phyloP scores from a whole-genome alignment of 2,329 filamentous ascomycete species.

The Parastagonospora nodorum region DNA sequence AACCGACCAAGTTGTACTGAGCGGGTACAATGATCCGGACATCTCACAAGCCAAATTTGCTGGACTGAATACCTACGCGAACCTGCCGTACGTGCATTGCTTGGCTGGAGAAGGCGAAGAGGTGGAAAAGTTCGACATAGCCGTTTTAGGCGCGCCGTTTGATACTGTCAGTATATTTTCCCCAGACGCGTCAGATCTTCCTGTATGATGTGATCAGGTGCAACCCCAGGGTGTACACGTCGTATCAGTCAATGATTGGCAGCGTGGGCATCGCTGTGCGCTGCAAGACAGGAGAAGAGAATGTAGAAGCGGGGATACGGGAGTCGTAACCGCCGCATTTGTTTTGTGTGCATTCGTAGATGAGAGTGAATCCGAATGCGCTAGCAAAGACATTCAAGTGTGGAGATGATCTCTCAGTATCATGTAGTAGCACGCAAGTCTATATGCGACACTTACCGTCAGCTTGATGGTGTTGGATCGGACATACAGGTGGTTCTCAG shows the following conservation, averaged over 20 bases:
- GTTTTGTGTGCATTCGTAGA: background rate
- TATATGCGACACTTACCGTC: too few relatives aligned
- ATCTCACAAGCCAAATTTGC: constrained; percentile 43
- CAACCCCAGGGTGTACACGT: background rate
- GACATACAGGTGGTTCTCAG: too few relatives aligned
- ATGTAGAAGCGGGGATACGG: background rate
- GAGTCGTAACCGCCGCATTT: background rate
- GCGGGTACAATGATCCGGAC: constrained; percentile 25
- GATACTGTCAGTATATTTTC: constrained; percentile 49
- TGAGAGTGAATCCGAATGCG: too few relatives aligned
- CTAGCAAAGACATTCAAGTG: too few relatives aligned
- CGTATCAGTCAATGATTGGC: too few relatives aligned
- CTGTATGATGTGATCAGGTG: background rate
- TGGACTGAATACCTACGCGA: constrained; percentile 55
- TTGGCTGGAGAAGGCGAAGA: constrained; percentile 42
- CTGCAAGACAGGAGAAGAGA: background rate
- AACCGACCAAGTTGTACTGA: constrained; percentile 40
- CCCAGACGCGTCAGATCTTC: background rate
- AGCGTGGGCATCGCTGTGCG: background rate
- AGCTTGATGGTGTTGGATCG: too few relatives aligned
- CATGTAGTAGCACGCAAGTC: too few relatives aligned
- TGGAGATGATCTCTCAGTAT: too few relatives aligned
- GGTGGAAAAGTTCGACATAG: constrained; percentile 55
- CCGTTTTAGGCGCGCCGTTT: constrained; percentile 56
- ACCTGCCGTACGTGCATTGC: constrained; percentile 56